Evolutionary conservation across 164 flowering plant species (phyloP).

Genomic region (Nymphaea thermarum): DNA sequence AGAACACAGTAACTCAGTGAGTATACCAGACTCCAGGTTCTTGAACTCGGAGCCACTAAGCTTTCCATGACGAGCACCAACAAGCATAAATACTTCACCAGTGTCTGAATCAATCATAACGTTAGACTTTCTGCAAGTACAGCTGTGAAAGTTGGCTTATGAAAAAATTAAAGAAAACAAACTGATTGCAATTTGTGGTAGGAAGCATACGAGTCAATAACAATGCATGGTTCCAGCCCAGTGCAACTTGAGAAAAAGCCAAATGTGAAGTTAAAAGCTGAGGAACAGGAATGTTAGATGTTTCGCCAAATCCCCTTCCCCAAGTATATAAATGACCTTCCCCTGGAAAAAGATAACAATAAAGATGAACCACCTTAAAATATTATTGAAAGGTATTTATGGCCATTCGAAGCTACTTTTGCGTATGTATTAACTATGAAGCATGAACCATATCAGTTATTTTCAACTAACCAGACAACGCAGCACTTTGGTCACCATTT

Average conservation of each 20-base stretch:
- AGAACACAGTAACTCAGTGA: too few species aligned
- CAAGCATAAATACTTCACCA: slow-evolving; percentile 59
- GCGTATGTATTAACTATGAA: neutral
- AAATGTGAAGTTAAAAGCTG: slow-evolving; percentile 19
- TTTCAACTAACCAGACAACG: slow-evolving; percentile 47
- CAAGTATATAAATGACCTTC: slow-evolving; percentile 65
- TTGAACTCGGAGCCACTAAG: slow-evolving; percentile 31
- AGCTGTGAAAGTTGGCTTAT: too few species aligned
- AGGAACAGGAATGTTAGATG: slow-evolving; percentile 34
- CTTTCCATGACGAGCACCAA: slow-evolving; percentile 51
- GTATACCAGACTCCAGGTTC: slow-evolving; percentile 2
- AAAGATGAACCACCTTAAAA: slow-evolving; percentile 3
- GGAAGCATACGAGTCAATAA: slow-evolving; percentile 37
- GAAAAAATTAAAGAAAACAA: neutral
- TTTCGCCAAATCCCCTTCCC: slow-evolving; percentile 69
- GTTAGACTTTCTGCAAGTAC: neutral
- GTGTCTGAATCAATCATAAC: slow-evolving; percentile 27
- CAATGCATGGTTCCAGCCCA: slow-evolving; percentile 92
- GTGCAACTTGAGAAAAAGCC: slow-evolving; percentile 33
- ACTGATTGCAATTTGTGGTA: neutral
- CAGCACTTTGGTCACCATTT: slow-evolving; percentile 96
- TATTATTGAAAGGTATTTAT: too few species aligned
- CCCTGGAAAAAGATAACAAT: slow-evolving; percentile 20
- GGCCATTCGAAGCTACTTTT: neutral
- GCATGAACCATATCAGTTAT: neutral